phyloP scores from a whole-genome alignment of 1,284 basidiomycete genomes.

The Pseudozyma flocculosa region DNA sequence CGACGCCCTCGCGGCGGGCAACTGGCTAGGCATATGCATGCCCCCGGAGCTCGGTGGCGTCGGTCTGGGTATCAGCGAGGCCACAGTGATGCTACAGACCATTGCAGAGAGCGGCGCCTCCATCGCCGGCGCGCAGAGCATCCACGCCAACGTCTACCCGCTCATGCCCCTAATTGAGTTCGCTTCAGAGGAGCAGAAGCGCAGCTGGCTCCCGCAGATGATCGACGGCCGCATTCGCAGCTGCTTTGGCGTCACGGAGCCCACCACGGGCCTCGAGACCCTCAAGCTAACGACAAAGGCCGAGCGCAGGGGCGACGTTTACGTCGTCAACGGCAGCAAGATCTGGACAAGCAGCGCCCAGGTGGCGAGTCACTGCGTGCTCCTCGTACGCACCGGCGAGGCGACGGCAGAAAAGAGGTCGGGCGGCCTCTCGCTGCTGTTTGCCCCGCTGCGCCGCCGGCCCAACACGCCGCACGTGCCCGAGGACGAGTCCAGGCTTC shows the following conservation, averaged over 20 bases:
- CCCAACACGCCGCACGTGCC: constrained; percentile 20
- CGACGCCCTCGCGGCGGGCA: constrained; percentile 18
- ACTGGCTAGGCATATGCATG: constrained; percentile 43
- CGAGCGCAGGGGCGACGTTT: constrained; percentile 27
- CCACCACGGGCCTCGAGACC: constrained; percentile 55
- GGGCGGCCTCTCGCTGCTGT: constrained; percentile 46
- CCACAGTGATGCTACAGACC: constrained; percentile 60
- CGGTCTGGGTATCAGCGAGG: constrained; percentile 58
- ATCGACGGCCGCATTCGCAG: too few species aligned
- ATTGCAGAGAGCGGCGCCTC: constrained; percentile 57
- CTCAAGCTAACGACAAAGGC: constrained; percentile 55
- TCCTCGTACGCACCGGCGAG: constrained; percentile 57
- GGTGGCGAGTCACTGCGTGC: constrained; percentile 52
- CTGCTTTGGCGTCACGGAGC: constrained; percentile 60
- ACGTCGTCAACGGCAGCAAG: constrained; percentile 54
- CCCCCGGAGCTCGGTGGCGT: constrained; percentile 52
- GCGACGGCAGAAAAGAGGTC: constrained; percentile 28
- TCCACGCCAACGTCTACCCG: constrained; percentile 47
- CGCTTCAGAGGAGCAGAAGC: too few species aligned
- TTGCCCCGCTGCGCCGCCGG: constrained; percentile 25
- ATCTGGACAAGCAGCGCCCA: constrained; percentile 55
- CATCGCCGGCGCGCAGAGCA: constrained; percentile 34
- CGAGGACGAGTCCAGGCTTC: constrained; percentile 11
- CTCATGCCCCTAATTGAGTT: constrained; percentile 41
- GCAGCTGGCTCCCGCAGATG: too few species aligned